Evolutionary conservation across 116 monocot species (phyloP).

Genomic region (Dioscorea cayenensis): DNA sequence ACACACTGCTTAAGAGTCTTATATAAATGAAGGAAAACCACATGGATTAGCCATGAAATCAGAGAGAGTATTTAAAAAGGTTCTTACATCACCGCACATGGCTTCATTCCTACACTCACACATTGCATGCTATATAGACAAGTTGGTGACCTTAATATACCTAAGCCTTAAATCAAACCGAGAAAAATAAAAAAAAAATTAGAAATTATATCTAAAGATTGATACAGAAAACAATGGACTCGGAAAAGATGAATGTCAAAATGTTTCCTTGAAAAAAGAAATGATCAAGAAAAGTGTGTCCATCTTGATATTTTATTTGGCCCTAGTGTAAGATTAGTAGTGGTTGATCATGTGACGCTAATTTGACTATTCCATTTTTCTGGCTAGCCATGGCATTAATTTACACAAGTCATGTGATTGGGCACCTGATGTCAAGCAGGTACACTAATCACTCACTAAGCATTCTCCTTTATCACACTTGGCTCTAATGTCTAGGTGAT

Average conservation of each 20-base stretch:
- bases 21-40: neutral
- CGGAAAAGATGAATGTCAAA: neutral
- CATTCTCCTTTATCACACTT: neutral
- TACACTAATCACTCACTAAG: neutral
- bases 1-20: neutral
- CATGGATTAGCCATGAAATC: slow-evolving; percentile 1
- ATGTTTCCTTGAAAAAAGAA: neutral
- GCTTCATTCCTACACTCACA: neutral
- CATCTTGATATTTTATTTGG: neutral
- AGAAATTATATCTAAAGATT: neutral
- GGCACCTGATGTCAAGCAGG: slow-evolving; percentile 5
- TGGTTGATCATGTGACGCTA: slow-evolving; percentile 7
- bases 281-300: neutral
- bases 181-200: neutral
- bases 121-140: neutral
- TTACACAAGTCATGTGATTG: slow-evolving; percentile 2
- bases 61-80: neutral
- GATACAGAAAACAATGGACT: neutral
- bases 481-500: neutral
- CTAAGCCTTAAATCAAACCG: neutral
- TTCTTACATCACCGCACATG: neutral
- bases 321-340: neutral
- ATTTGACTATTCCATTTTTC: slow-evolving; percentile 5
- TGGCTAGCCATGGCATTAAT: neutral
- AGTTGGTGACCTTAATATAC: neutral